These are phyloP conservation scores for Trametes elegans DNA, from an alignment of 768 basidiomycete species.

Conservation along the genomic window DNA sequence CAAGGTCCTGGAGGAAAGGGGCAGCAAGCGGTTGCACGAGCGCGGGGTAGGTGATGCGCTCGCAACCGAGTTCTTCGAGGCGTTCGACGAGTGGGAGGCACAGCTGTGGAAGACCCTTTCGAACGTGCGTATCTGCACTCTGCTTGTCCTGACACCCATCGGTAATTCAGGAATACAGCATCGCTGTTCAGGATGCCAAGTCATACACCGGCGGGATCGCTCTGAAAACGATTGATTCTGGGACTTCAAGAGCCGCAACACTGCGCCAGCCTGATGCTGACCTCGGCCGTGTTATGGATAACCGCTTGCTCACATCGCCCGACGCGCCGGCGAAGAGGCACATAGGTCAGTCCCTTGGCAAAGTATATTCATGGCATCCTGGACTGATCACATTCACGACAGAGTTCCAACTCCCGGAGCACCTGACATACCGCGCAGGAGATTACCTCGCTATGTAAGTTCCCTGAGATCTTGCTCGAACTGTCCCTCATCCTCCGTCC, in stretches of 20 bases:
- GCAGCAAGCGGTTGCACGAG: constrained; percentile 36
- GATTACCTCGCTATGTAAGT: constrained; percentile 48
- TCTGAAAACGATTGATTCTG: constrained; percentile 32
- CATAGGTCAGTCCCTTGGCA: constrained; percentile 32
- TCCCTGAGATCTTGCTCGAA: neutral
- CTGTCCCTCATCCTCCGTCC: neutral
- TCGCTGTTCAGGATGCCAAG: constrained; percentile 18
- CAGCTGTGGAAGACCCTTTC: constrained; percentile 37
- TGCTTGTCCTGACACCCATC: neutral
- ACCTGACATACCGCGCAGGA: constrained; percentile 39
- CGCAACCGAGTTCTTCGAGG: constrained; percentile 41
- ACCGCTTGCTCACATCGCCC: constrained; percentile 38
- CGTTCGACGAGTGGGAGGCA: constrained; percentile 43
- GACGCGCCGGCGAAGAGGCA: constrained; percentile 41
- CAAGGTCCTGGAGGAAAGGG: constrained; percentile 31
- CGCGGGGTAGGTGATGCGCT: constrained; percentile 44
- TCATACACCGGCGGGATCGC: constrained; percentile 23
- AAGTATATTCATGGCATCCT: neutral
- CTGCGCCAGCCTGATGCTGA: constrained; percentile 39
- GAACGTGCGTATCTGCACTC: constrained; percentile 25
- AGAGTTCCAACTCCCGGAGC: constrained; percentile 43
- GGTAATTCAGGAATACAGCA: constrained; percentile 32
- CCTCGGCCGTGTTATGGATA: constrained; percentile 40
- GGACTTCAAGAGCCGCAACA: constrained; percentile 33
- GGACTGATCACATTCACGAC: neutral